phyloP scores from a whole-genome alignment of 176 grass and related monocot species.

The Oryza glaberrima region DNA sequence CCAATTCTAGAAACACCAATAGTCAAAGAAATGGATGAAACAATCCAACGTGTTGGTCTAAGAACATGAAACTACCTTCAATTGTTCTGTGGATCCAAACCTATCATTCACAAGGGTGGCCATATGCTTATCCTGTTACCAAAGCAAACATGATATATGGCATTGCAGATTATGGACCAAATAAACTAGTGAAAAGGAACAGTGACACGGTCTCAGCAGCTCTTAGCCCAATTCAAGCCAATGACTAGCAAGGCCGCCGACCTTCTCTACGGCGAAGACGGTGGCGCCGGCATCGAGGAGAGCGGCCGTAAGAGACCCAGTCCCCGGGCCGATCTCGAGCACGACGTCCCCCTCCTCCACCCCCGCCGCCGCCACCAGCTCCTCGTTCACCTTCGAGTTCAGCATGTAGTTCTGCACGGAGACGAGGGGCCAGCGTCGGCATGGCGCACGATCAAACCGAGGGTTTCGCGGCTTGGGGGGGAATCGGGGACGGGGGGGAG shows the following conservation, averaged over 20 bases:
- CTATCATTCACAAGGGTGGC: slow-evolving; percentile 82
- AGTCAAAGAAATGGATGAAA: neutral
- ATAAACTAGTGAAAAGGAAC: neutral
- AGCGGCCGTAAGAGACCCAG: slow-evolving; percentile 76
- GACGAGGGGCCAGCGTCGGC: neutral
- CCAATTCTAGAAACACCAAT: neutral
- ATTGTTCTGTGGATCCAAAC: slow-evolving; percentile 64
- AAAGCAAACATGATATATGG: neutral
- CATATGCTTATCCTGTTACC: slow-evolving; percentile 80
- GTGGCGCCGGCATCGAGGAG: slow-evolving; percentile 73
- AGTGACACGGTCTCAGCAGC: neutral
- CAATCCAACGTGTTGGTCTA: neutral
- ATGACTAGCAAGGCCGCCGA: neutral
- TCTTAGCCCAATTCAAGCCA: neutral
- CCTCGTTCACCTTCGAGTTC: slow-evolving; percentile 75
- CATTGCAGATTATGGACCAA: slow-evolving; percentile 7
- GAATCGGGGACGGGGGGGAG: neutral
- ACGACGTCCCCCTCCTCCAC: slow-evolving; percentile 81
- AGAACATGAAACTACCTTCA: slow-evolving; percentile 61
- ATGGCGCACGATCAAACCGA: too few species aligned
- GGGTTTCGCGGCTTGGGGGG: too few species aligned
- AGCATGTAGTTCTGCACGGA: slow-evolving; percentile 81
- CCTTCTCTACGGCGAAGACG: slow-evolving; percentile 87
- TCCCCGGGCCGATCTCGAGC: slow-evolving; percentile 89
- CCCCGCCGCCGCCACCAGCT: slow-evolving; percentile 58